Evolutionary conservation across 2,329 filamentous ascomycete genomes (phyloP).

Genomic region (Xylariaceae sp.): DNA sequence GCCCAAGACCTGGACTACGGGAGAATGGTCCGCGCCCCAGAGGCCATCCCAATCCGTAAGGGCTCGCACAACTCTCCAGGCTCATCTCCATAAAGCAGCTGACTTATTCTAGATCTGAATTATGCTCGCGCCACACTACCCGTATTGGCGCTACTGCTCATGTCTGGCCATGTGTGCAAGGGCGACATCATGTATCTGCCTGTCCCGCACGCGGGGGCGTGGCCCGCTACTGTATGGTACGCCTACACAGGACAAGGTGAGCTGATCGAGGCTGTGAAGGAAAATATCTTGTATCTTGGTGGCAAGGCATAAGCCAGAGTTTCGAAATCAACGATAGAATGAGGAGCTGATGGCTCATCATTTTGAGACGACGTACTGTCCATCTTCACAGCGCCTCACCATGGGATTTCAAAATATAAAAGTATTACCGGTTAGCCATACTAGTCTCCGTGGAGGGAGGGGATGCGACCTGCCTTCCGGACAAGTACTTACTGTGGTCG

Average conservation of each 20-base stretch:
- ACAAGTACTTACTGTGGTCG: too few relatives aligned
- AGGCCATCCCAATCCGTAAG: slow-evolving; percentile 44
- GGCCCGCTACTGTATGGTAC: slow-evolving; percentile 51
- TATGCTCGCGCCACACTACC: slow-evolving; percentile 48
- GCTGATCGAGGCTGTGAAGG: slow-evolving; percentile 40
- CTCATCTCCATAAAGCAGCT: not conserved
- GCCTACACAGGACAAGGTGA: slow-evolving; percentile 49
- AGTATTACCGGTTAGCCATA: too few relatives aligned
- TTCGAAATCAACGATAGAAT: too few relatives aligned
- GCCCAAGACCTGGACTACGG: slow-evolving; percentile 14
- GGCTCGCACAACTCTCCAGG: slow-evolving; percentile 11
- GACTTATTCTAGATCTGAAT: slow-evolving; percentile 35
- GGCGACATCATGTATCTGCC: slow-evolving; percentile 55
- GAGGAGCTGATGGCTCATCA: too few relatives aligned
- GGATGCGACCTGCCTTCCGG: too few relatives aligned
- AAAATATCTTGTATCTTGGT: slow-evolving; percentile 45
- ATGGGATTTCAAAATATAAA: too few relatives aligned
- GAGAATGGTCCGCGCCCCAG: slow-evolving; percentile 24
- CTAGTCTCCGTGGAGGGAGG: too few relatives aligned
- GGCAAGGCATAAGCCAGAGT: not conserved
- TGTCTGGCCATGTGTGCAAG: slow-evolving; percentile 46
- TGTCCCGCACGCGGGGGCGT: slow-evolving; percentile 51
- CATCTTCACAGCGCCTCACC: too few relatives aligned
- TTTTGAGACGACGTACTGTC: too few relatives aligned
- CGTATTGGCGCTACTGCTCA: slow-evolving; percentile 49